phyloP scores from a whole-genome alignment of 768 basidiomycete species.

The Postia placenta region DNA sequence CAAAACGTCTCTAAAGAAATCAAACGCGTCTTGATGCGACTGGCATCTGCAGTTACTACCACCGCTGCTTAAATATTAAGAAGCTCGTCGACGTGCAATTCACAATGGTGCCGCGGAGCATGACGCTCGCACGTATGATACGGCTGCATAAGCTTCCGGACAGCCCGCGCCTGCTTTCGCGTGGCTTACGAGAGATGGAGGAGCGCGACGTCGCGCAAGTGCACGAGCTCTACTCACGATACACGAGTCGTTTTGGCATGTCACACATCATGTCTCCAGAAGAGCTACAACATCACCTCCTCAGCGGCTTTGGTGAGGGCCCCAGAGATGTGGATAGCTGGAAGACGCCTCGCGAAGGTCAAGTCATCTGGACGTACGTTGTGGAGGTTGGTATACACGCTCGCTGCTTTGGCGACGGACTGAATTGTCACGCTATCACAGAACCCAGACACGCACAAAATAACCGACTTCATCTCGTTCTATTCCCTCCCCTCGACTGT shows the following conservation, averaged over 20 bases:
- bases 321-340: slow-evolving; percentile 36
- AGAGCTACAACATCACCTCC: slow-evolving; percentile 82
- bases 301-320: slow-evolving; percentile 74
- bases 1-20: neutral
- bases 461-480: slow-evolving; percentile 97
- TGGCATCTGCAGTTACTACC: slow-evolving; percentile 64
- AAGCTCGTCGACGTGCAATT: slow-evolving; percentile 92
- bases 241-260: slow-evolving; percentile 85
- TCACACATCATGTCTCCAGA: slow-evolving; percentile 65
- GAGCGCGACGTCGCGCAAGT: slow-evolving; percentile 71
- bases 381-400: slow-evolving; percentile 61
- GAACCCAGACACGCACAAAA: slow-evolving; percentile 74
- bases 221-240: slow-evolving; percentile 61
- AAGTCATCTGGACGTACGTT: slow-evolving; percentile 95
- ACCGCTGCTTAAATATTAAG: slow-evolving; percentile 84
- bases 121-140: slow-evolving; percentile 90
- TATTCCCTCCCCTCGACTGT: slow-evolving; percentile 95
- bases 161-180: slow-evolving; percentile 32
- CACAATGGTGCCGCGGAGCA: slow-evolving; percentile 77
- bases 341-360: slow-evolving; percentile 50
- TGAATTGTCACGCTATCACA: slow-evolving; percentile 24
- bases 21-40: neutral
- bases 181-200: slow-evolving; percentile 85
- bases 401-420: neutral
- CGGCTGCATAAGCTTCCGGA: slow-evolving; percentile 63